These are phyloP conservation scores for Yarrowia galli DNA, from an alignment of 1,139 yeast species.

Conservation along the genomic window DNA sequence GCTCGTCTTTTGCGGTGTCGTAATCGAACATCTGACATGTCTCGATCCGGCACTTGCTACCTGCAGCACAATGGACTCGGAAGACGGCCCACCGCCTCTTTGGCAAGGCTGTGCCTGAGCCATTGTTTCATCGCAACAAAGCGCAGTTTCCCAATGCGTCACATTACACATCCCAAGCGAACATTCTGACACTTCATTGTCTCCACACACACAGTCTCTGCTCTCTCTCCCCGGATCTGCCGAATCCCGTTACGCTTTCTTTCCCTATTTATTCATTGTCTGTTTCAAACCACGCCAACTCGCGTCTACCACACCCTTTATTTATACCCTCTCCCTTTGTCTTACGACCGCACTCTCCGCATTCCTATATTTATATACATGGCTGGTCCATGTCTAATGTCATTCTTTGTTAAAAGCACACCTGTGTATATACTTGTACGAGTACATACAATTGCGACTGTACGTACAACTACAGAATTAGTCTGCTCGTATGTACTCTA, in stretches of 20 bases:
- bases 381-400: conserved; percentile 21
- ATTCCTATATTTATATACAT: conserved; percentile 12
- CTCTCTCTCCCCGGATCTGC: background rate
- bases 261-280: conserved; percentile 13
- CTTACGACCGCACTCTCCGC: conserved; percentile 7
- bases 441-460: too few species aligned
- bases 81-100: background rate
- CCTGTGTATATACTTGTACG: too few species aligned
- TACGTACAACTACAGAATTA: background rate
- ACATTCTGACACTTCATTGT: background rate
- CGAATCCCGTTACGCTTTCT: background rate
- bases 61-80: background rate
- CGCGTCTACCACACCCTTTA: background rate
- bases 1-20: background rate
- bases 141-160: conserved; percentile 3
- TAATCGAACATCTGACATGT: background rate
- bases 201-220: background rate
- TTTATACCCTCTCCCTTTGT: conserved; percentile 8
- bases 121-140: conserved; percentile 1
- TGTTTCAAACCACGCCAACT: background rate
- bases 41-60: background rate
- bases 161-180: background rate
- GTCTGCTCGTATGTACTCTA: too few species aligned
- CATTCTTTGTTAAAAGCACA: conserved; percentile 2
- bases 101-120: background rate